Base-by-base conservation (phyloP, 768 basidiomycete species). In the Tricholoma saponaceum region DNA sequence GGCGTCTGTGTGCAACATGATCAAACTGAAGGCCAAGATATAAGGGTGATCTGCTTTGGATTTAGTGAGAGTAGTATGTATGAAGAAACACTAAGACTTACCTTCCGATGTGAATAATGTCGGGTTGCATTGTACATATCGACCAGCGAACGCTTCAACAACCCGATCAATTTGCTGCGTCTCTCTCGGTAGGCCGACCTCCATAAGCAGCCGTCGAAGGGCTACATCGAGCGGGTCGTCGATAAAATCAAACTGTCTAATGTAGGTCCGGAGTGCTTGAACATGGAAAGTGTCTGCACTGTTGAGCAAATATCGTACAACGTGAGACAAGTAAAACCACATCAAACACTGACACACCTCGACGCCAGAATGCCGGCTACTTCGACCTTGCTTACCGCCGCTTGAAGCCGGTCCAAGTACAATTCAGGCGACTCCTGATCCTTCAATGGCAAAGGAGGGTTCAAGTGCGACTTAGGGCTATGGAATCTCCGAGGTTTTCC, bases 101-200 rank as follows among this genome's bases (percentile, higher is more conserved):
- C 93, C 95, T 66, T 89, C 81, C 16, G 87, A 85, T 12, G 76
- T 75, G 66, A 95, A 98, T 41, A 98, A 69, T 39, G 76, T 81
- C 51, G 89, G 87, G 68, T 98, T 96, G 69, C 93, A 94, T 49
- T 81, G 76, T 58, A 85, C 73, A 71, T 97, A 99, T 58, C 90
- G 83, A 44, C 77, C 79, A 5, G 96, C 91, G 72, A 99, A 99
- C 0, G 92, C 91, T 72, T 98, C 95, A 66, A 99, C 92, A 50
- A 98, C 92, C 57, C 97, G 82, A 72, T 99, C 97, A 58, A 99
- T 99, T 71, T 98, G 96, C 69, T 99, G 97, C 1, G 97, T 98
- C 76, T 99, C 97, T 55, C 87, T 81, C 2, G 97, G 97, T 25
- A 99, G 80, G 37, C 90, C 85, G 22, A 97, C 84, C 64, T 95